These are phyloP conservation scores for Meira nashicola DNA, from an alignment of 1,284 basidiomycete genomes.

Conservation along the genomic window DNA sequence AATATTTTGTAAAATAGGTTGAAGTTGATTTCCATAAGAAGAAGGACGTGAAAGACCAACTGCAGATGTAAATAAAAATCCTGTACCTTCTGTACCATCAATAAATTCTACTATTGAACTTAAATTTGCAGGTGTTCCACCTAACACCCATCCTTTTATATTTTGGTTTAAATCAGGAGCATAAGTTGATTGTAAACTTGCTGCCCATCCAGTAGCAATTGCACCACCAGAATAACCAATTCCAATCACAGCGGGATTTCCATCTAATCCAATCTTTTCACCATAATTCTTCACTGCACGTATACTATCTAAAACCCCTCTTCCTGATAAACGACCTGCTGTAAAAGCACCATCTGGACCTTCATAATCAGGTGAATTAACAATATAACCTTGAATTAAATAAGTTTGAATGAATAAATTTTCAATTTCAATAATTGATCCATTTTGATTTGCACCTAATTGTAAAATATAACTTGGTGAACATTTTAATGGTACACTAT, in stretches of 20 bases:
- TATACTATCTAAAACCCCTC: constrained; percentile 38
- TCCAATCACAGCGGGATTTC: too few species aligned
- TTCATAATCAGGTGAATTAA: constrained; percentile 44
- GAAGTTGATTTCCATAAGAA: not conserved
- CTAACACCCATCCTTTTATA: constrained; percentile 31
- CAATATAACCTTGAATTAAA: constrained; percentile 37
- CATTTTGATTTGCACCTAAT: not conserved
- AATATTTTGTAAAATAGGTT: not conserved
- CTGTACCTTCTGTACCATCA: too few species aligned
- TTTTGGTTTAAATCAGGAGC: constrained; percentile 29
- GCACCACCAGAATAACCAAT: constrained; percentile 51
- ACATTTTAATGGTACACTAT: constrained; percentile 4
- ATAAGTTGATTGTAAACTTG: constrained; percentile 30
- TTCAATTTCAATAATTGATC: not conserved
- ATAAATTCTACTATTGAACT: too few species aligned
- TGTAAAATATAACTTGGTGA: not conserved
- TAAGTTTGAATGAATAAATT: constrained; percentile 31
- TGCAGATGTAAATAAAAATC: not conserved
- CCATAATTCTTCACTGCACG: too few species aligned
- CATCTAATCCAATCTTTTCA: too few species aligned
- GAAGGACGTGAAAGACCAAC: not conserved
- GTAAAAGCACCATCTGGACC: constrained; percentile 39
- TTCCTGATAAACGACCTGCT: constrained; percentile 33
- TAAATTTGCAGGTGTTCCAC: constrained; percentile 10
- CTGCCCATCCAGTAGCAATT: constrained; percentile 43